Evolutionary conservation across 305 asterid species (phyloP), one percentile per base, ranked within the genome.

Genomic region (Solanum hybrid): DNA sequence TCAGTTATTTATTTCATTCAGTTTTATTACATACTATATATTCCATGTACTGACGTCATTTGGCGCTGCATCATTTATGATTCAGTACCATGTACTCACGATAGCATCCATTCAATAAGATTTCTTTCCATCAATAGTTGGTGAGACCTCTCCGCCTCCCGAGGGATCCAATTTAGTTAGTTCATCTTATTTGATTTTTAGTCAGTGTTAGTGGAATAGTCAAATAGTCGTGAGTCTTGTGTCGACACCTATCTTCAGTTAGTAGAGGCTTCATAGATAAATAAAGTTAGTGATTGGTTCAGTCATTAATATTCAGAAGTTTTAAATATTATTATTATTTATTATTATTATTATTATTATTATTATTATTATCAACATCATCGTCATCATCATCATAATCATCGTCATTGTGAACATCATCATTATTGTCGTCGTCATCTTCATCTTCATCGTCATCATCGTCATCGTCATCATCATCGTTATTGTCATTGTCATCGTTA

Each of bases 361-460:
- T 12, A 42, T 42, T 13, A 42, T 12, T 12, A 42, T 46, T 14
- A 14, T 46, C 22, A 14, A 5, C 22, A 46, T 46, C 60, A 46
- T 46, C 3, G 1, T 42, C 20, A 1, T 40, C 16, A 40, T 40
- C 1, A 4, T 46, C 7, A 5, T 13, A 0, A 46, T 46, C 20
- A 14, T 46, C 7, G 1, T 42, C 20, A 4, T 46, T 1, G 0
- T 46, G 3, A 29, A 2, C 31, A 3, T 42, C 17, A 4, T 42
- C 56, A 1, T 12, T 4, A 12, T 12, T 4, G 6, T 42, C 16
- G 0, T 42, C 3, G 16, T 13, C 2, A 4, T 42, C 6, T 0
- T 42, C 2, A 12, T 42, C 2, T 0, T 46, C 7, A 5, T 42
- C 0, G 0, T 42, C 17, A 2, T 16, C 2, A 0, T 42, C 12